Percentiles rank a stretch among this genome's conserved stretches.
Evolutionary conservation across 2,329 filamentous ascomycete species (phyloP).

Genomic region (Teratosphaeria epicoccoides): DNA sequence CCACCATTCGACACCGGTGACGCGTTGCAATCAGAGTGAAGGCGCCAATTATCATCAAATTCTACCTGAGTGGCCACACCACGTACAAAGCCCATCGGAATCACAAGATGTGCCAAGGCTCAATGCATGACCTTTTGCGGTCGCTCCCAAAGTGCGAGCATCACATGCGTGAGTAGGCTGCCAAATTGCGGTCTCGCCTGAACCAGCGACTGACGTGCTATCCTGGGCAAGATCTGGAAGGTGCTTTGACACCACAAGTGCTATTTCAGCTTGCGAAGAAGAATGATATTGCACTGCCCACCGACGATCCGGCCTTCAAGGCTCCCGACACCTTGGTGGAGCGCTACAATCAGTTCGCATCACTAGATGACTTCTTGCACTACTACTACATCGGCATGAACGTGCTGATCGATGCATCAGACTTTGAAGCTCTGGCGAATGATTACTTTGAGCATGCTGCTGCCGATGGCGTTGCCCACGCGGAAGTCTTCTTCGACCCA

Average conservation of each 20-base stretch:
- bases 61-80: too few relatives aligned
- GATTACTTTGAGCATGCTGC: constrained; percentile 58
- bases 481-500: constrained; percentile 73
- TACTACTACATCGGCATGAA: constrained; percentile 71
- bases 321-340: constrained; percentile 48
- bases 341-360: constrained; percentile 58
- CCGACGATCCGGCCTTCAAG: constrained; percentile 50
- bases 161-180: constrained; percentile 35
- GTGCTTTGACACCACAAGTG: constrained; percentile 57
- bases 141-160: constrained; percentile 67
- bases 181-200: background rate
- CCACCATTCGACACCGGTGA: too few relatives aligned
- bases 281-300: constrained; percentile 52
- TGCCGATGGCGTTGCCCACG: constrained; percentile 56
- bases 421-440: constrained; percentile 64
- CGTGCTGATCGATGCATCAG: constrained; percentile 52
- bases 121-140: constrained; percentile 49
- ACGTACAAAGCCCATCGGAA: too few relatives aligned
- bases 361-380: constrained; percentile 65
- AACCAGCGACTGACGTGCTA: background rate
- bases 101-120: constrained; percentile 40
- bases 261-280: constrained; percentile 58
- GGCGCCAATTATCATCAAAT: too few relatives aligned
- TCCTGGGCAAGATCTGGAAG: constrained; percentile 55
- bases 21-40: too few relatives aligned